phyloP scores from a whole-genome alignment of 2,329 filamentous ascomycete species.

The Colletotrichum cuscutae region DNA sequence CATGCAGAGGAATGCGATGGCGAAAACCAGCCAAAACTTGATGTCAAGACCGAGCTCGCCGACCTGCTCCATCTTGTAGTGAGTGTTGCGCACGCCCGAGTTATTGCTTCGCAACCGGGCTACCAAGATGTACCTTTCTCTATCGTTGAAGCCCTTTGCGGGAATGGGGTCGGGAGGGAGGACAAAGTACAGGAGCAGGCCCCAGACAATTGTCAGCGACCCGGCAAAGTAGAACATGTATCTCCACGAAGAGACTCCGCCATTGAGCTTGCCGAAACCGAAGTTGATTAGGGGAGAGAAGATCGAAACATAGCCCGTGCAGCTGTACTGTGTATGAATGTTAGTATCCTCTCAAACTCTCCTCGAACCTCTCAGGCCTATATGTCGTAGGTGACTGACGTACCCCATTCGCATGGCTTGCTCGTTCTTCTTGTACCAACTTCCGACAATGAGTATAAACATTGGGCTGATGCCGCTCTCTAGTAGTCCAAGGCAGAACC shows the following conservation, averaged over 20 bases:
- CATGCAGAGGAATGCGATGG: slow-evolving; percentile 51
- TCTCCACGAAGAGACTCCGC: slow-evolving; percentile 42
- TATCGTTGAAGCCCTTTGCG: slow-evolving; percentile 42
- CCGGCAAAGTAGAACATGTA: slow-evolving; percentile 50
- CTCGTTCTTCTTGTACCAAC: slow-evolving; percentile 51
- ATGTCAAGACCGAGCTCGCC: slow-evolving; percentile 45
- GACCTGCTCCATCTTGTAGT: slow-evolving; percentile 55
- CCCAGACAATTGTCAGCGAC: slow-evolving; percentile 40
- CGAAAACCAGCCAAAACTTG: slow-evolving; percentile 53
- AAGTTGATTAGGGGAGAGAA: slow-evolving; percentile 47
- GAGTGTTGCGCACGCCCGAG: slow-evolving; percentile 53
- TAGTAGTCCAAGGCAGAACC: slow-evolving; percentile 50
- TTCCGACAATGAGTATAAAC: slow-evolving; percentile 49
- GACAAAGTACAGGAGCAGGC: slow-evolving; percentile 39
- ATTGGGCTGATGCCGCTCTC: slow-evolving; percentile 46
- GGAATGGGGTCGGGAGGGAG: slow-evolving; percentile 44
- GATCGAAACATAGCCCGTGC: slow-evolving; percentile 48
- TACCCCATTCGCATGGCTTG: slow-evolving; percentile 44
- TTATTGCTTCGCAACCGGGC: slow-evolving; percentile 45
- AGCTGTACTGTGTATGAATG: slow-evolving; percentile 43
- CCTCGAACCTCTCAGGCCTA: too few relatives aligned
- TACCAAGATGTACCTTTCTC: slow-evolving; percentile 43
- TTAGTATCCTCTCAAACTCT: neutral
- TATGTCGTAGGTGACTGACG: neutral
- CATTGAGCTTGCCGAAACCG: slow-evolving; percentile 44